These are phyloP conservation scores for Debaryomyces robertsiae DNA, from an alignment of 1,139 yeast genomes.

Conservation along the genomic window DNA sequence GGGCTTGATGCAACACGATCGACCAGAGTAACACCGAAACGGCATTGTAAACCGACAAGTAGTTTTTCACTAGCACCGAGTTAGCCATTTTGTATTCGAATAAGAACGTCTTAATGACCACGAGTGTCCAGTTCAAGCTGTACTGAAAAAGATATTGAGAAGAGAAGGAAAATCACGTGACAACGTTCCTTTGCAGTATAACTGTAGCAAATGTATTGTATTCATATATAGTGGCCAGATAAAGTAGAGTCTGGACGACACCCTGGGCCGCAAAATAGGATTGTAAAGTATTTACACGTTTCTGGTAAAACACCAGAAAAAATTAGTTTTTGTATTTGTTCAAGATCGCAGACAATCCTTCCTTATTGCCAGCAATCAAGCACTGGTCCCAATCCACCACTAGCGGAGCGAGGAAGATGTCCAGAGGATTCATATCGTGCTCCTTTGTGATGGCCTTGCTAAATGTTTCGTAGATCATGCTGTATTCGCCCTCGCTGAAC, in stretches of 20 bases:
- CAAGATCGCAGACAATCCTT: slow-evolving; percentile 34
- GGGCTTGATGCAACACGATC: slow-evolving; percentile 37
- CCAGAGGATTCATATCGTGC: slow-evolving; percentile 33
- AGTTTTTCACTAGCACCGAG: slow-evolving; percentile 10
- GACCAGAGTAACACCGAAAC: slow-evolving; percentile 70
- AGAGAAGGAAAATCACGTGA: no score
- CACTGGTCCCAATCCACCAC: slow-evolving; percentile 53
- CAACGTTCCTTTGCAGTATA: no score
- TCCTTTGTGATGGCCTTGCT: slow-evolving; percentile 29
- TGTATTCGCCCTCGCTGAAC: slow-evolving; percentile 44
- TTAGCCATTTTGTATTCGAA: slow-evolving; percentile 1
- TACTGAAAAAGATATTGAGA: no score
- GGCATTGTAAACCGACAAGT: slow-evolving; percentile 55
- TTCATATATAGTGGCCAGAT: background rate
- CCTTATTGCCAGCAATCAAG: slow-evolving; percentile 44
- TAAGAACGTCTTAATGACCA: no score
- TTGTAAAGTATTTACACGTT: slow-evolving; percentile 2
- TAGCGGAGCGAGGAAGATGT: slow-evolving; percentile 46
- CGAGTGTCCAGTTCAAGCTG: no score
- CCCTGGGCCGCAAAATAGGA: no score
- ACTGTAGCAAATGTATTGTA: no score
- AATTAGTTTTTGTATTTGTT: slow-evolving; percentile 26
- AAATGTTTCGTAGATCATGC: slow-evolving; percentile 44
- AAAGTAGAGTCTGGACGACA: background rate
- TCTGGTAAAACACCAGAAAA: background rate